A percentile compares a stretch with the other conserved stretches of the same genome.
phyloP scores from a whole-genome alignment of 2,329 filamentous ascomycete species.

The Cadophora sp. region DNA sequence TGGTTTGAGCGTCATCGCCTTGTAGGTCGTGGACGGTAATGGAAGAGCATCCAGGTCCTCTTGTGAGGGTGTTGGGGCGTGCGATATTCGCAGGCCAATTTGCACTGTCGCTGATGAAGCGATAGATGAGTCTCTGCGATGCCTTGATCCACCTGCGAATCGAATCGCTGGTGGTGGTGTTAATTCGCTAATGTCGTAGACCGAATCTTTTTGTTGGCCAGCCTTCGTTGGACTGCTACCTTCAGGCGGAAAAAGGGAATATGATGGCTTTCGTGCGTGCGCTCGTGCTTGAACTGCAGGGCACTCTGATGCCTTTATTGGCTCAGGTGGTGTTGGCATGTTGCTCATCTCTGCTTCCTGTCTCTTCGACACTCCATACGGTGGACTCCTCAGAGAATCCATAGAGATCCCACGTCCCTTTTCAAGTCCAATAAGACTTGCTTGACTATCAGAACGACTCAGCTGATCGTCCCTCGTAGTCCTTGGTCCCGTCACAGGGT shows the following conservation, averaged over 20 bases:
- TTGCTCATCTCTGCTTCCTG: slow-evolving; percentile 27
- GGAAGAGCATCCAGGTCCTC: slow-evolving; percentile 30
- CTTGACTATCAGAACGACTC: slow-evolving; percentile 34
- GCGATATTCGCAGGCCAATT: slow-evolving; percentile 72
- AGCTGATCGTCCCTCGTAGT: slow-evolving; percentile 23
- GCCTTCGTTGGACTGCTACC: slow-evolving; percentile 26
- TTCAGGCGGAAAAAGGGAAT: slow-evolving; percentile 42
- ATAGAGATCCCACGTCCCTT: slow-evolving; percentile 37
- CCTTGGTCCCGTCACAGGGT: slow-evolving; percentile 39
- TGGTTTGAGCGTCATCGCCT: slow-evolving; percentile 39
- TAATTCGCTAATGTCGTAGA: slow-evolving; percentile 43
- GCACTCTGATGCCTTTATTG: neutral
- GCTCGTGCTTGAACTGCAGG: slow-evolving; percentile 23
- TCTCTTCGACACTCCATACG: slow-evolving; percentile 26
- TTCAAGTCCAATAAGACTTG: slow-evolving; percentile 37
- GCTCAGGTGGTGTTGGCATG: slow-evolving; percentile 16
- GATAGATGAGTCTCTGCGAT: slow-evolving; percentile 64
- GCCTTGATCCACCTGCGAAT: slow-evolving; percentile 31
- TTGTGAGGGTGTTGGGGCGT: slow-evolving; percentile 45
- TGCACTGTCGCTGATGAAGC: slow-evolving; percentile 73
- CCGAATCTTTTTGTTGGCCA: slow-evolving; percentile 34
- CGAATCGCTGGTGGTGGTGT: slow-evolving; percentile 38
- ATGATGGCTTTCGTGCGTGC: slow-evolving; percentile 40
- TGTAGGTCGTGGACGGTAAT: slow-evolving; percentile 45
- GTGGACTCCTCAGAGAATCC: slow-evolving; percentile 33